A percentile compares a stretch with the other conserved stretches of the same genome.
Conservation (phyloP, 2,329 filamentous ascomycete species). For the Leptoxyphium fumago region DNA sequence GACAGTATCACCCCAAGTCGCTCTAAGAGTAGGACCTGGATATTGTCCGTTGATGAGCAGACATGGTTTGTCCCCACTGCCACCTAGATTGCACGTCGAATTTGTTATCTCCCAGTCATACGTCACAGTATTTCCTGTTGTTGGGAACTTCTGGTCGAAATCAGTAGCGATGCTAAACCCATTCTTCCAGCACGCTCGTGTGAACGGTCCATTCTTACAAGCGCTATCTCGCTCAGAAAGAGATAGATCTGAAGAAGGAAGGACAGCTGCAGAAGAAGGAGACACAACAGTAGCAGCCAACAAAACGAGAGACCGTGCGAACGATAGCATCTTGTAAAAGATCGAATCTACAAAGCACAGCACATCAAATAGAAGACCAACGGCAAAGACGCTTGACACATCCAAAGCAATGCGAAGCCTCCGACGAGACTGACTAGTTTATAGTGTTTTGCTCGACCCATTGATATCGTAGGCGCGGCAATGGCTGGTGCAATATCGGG, state of each 20-base stretch:
- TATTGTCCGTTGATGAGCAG: slow-evolving; percentile 47
- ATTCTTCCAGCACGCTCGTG: slow-evolving; percentile 24
- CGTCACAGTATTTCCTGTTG: slow-evolving; percentile 19
- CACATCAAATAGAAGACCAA: not conserved
- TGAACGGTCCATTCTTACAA: slow-evolving; percentile 23
- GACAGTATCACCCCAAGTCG: slow-evolving; percentile 30
- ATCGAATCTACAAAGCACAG: not conserved
- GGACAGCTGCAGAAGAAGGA: not conserved
- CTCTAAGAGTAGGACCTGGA: slow-evolving; percentile 26
- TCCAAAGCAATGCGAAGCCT: not conserved
- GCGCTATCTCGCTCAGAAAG: slow-evolving; percentile 6
- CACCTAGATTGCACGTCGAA: slow-evolving; percentile 25
- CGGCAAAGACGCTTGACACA: not conserved
- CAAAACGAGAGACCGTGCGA: not conserved
- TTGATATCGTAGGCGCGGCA: too few relatives aligned
- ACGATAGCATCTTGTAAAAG: not conserved
- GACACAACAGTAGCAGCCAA: not conserved
- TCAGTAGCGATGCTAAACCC: slow-evolving; percentile 27
- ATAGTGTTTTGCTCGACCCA: not conserved
- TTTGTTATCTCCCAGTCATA: slow-evolving; percentile 21
- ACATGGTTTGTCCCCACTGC: slow-evolving; percentile 15
- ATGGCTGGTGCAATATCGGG: too few relatives aligned
- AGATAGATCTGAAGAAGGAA: not conserved
- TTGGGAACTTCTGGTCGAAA: slow-evolving; percentile 25
- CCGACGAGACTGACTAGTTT: not conserved